Evolutionary conservation across 345 rosid genomes (phyloP), one percentile per base, ranked within the genome.

Genomic region (Salix viminalis): DNA sequence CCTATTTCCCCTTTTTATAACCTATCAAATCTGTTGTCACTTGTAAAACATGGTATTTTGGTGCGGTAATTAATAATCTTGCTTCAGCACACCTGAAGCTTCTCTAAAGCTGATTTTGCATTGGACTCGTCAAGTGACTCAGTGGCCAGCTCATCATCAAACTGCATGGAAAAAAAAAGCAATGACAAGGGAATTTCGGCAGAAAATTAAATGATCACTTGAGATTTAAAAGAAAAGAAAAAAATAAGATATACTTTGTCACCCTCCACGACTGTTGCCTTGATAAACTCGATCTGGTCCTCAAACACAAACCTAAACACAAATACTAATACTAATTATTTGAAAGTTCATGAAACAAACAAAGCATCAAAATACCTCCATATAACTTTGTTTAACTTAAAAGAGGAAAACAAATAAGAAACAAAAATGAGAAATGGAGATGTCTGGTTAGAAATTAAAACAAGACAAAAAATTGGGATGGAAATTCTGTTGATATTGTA

Each of bases 271-370:
- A 91, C 97, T 48, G 91, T 86, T 74, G 90, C 93, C 90, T 86
- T 91, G 77, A 96, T 87, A 79, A 96, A 96, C 34, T 88, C 93
- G 79, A 96, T 96, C 87, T 96, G 96, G 84, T 96, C 97, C 87
- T 93, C 99, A 75, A 96, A 96, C 79, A 93, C 96, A 84, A 79
- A 93, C 84, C 98, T 94, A 72, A 67, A 71, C n/a, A 74, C 32
- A 75, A 60, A 48, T 34, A 21, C 28, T 16, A 73, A 44, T 41
- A 21, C 28, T 16, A 73, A 44, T 41, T 34, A 70, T 62, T 32
- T n/a, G 52, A 48, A 4, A 24, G 36, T 5, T 14, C 28, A 15
- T 24, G 61, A 79, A 76, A 58, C 30, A 60, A 75, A 8, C 6
- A 60, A 13, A 36, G 26, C 50, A 61, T 11, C 64, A 24, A 34